Conservation (phyloP, 805 yeast species). For the Metschnikowia arizonensis region DNA sequence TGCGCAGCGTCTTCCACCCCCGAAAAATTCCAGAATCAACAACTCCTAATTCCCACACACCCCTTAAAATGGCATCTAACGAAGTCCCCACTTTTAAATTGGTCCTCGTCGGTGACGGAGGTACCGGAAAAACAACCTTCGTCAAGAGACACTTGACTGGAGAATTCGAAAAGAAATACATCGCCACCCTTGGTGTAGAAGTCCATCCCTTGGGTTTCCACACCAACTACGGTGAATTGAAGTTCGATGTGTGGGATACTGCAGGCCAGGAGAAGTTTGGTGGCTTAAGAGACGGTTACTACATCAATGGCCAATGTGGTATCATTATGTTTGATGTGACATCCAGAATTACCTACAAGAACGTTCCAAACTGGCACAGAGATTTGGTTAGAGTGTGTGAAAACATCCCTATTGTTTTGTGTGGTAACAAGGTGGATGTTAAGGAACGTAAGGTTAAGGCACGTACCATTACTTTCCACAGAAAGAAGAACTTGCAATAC, state of each 20-base stretch:
- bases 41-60: not conserved
- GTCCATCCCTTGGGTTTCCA: constrained; percentile 97
- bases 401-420: constrained; percentile 96
- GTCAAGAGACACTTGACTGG: constrained; percentile 99
- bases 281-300: constrained; percentile 99
- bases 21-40: constrained; percentile 2
- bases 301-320: constrained; percentile 99
- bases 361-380: constrained; percentile 99
- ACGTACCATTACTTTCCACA: constrained; percentile 99
- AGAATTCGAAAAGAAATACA: constrained; percentile 98
- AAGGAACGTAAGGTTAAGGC: constrained; percentile 99
- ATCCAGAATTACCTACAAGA: constrained; percentile 98
- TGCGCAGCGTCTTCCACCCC: constrained; percentile 8
- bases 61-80: constrained; percentile 47
- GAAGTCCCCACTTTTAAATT: constrained; percentile 96
- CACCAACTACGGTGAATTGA: constrained; percentile 98
- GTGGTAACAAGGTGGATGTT: constrained; percentile 99
- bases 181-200: constrained; percentile 99
- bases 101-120: constrained; percentile 99
- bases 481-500: constrained; percentile 99
- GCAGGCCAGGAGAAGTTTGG: constrained; percentile 99
- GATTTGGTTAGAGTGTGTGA: constrained; percentile 99
- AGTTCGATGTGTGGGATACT: constrained; percentile 99
- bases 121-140: constrained; percentile 99
- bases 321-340: constrained; percentile 99